Evolutionary conservation across 176 grass and related monocot species (phyloP).

Genomic region (Avena sativa): DNA sequence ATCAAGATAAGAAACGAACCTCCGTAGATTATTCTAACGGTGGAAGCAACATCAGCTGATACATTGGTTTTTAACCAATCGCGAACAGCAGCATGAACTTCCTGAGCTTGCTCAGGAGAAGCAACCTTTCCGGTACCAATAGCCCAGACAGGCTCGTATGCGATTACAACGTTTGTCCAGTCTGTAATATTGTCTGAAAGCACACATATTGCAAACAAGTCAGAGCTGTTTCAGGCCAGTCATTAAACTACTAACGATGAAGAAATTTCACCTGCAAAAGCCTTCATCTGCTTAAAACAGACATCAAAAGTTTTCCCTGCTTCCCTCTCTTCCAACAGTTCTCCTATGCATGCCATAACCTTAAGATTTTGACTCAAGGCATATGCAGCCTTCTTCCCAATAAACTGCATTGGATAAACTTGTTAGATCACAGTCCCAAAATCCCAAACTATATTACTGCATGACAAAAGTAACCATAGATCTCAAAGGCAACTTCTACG

Average conservation of each 20-base stretch:
- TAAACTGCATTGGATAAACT: constrained; percentile 67
- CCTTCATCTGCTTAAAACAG: constrained; percentile 93
- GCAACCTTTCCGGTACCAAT: constrained; percentile 98
- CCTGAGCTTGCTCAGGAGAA: constrained; percentile 89
- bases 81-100: constrained; percentile 87
- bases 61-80: constrained; percentile 94
- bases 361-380: constrained; percentile 98
- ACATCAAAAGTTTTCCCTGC: constrained; percentile 97
- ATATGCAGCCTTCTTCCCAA: constrained; percentile 95
- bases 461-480: constrained; percentile 7
- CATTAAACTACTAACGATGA: neutral
- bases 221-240: neutral
- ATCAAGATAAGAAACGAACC: constrained; percentile 53
- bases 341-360: constrained; percentile 96
- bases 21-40: constrained; percentile 92
- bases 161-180: constrained; percentile 90
- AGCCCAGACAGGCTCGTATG: constrained; percentile 99
- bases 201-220: constrained; percentile 32
- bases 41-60: constrained; percentile 88
- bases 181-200: constrained; percentile 81
- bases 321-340: constrained; percentile 97
- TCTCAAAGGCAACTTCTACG: neutral
- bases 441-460: neutral
- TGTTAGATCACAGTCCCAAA: constrained; percentile 17
- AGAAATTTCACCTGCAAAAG: constrained; percentile 76